These are phyloP conservation scores for Nidularia sp. DNA, from an alignment of 768 basidiomycete species.

Conservation along the genomic window DNA sequence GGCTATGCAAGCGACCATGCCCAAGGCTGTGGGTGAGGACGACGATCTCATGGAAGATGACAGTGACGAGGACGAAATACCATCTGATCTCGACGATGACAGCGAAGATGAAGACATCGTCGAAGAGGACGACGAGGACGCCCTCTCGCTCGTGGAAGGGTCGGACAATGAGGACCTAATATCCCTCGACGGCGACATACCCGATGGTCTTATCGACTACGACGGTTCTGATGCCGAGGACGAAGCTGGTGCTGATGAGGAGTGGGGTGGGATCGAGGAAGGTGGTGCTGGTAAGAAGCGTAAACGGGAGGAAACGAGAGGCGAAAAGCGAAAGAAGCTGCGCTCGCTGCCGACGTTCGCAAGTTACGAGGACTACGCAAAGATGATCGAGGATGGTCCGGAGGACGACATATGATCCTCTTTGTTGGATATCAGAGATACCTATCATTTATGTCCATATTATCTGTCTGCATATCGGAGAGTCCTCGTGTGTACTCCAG, in stretches of 20 bases:
- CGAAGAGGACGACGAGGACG: slow-evolving; percentile 36
- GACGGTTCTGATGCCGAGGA: slow-evolving; percentile 49
- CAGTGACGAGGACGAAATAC: slow-evolving; percentile 24
- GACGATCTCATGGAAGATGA: slow-evolving; percentile 36
- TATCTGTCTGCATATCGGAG: too few species aligned
- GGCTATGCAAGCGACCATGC: slow-evolving; percentile 91
- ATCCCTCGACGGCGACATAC: slow-evolving; percentile 49
- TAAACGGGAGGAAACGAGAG: slow-evolving; percentile 33
- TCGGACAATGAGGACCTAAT: slow-evolving; percentile 74
- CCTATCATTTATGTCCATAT: too few species aligned
- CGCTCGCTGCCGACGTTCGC: slow-evolving; percentile 75
- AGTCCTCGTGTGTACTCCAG: too few species aligned
- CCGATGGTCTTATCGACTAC: slow-evolving; percentile 55
- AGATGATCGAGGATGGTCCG: slow-evolving; percentile 75
- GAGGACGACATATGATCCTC: slow-evolving; percentile 54
- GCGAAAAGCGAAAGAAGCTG: slow-evolving; percentile 63
- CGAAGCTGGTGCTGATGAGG: slow-evolving; percentile 33
- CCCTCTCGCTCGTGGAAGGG: slow-evolving; percentile 53
- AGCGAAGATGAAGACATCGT: slow-evolving; percentile 23
- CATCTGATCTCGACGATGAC: slow-evolving; percentile 15
- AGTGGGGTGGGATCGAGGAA: slow-evolving; percentile 50
- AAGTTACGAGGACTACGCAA: slow-evolving; percentile 82
- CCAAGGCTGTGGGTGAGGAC: slow-evolving; percentile 48
- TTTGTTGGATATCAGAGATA: background rate
- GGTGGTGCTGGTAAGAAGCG: slow-evolving; percentile 34